phyloP scores from a whole-genome alignment of 179 eudicot genomes.

The Pouteria campechiana region DNA sequence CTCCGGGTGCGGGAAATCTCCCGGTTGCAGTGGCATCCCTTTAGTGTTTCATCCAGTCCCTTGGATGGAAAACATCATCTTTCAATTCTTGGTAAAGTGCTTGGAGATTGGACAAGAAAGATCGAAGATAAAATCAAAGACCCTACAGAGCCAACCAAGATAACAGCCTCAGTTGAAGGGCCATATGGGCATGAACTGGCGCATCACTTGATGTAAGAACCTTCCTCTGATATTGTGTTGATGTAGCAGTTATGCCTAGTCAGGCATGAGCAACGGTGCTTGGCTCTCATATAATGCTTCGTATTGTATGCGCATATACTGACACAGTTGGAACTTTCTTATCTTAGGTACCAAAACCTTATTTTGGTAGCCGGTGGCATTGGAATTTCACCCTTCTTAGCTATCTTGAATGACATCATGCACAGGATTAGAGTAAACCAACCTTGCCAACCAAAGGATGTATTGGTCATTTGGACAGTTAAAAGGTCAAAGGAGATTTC shows the following conservation, averaged over 20 bases:
- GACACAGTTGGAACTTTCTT: not conserved
- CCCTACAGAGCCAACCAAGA: slow-evolving; percentile 22
- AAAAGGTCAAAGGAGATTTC: not conserved
- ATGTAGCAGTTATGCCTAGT: not conserved
- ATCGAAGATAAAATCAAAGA: not conserved
- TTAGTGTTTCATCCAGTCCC: slow-evolving; percentile 94
- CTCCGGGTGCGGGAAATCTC: slow-evolving; percentile 83
- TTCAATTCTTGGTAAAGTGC: slow-evolving; percentile 71
- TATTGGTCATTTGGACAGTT: slow-evolving; percentile 1
- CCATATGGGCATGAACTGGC: slow-evolving; percentile 94
- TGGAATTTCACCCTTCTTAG: slow-evolving; percentile 4
- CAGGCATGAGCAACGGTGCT: not conserved
- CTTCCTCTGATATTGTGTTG: not conserved
- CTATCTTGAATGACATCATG: not conserved
- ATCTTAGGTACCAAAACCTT: slow-evolving; percentile 1
- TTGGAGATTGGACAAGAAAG: slow-evolving; percentile 66
- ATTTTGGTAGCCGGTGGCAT: slow-evolving; percentile 3
- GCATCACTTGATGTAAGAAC: slow-evolving; percentile 58
- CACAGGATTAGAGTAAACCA: not conserved
- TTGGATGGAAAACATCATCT: slow-evolving; percentile 68
- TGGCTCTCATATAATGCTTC: too few relatives aligned
- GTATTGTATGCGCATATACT: not conserved
- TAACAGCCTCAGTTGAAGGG: slow-evolving; percentile 86
- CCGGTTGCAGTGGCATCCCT: slow-evolving; percentile 93
- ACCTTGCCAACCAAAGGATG: not conserved